Evolutionary conservation across 345 rosid species (phyloP).

Genomic region (Conringia planisiliqua): DNA sequence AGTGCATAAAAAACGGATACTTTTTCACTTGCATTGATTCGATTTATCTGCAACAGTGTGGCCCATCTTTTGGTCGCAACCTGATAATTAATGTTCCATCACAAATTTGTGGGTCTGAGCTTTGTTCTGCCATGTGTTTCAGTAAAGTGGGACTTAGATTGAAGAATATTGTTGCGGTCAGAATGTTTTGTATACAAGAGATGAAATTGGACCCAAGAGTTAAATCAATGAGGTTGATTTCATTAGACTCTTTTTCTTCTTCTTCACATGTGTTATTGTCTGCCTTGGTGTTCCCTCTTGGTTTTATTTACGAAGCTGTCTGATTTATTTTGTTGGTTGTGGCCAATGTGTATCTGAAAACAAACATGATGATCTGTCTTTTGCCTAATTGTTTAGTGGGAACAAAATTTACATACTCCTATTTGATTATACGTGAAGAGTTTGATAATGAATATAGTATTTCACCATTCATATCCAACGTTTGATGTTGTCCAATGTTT

Average conservation of each 20-base stretch:
- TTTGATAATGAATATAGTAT: not conserved
- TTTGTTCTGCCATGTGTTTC: not conserved
- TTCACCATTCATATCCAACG: not conserved
- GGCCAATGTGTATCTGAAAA: conserved; percentile 18
- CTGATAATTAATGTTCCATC: not conserved
- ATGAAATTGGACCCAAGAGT: conserved; percentile 11
- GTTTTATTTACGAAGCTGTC: conserved; percentile 3
- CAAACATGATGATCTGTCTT: conserved; percentile 23
- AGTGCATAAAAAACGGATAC: not conserved
- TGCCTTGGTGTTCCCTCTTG: conserved; percentile 23
- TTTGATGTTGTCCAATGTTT: not conserved
- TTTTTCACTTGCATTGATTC: not conserved
- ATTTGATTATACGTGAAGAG: not conserved
- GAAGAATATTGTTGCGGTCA: conserved; percentile 6
- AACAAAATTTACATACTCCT: not conserved
- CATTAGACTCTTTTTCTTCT: not conserved
- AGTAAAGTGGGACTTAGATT: conserved; percentile 11
- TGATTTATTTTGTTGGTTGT: conserved; percentile 8
- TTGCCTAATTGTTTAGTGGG: not conserved
- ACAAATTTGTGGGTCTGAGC: not conserved
- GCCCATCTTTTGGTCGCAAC: not conserved
- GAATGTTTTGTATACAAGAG: conserved; percentile 1
- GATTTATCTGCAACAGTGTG: not conserved
- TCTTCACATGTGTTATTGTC: conserved; percentile 22
- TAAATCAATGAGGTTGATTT: conserved; percentile 6